Evolutionary conservation across 495 filamentous ascomycete species (phyloP).

Genomic region (Apodospora peruviana): DNA sequence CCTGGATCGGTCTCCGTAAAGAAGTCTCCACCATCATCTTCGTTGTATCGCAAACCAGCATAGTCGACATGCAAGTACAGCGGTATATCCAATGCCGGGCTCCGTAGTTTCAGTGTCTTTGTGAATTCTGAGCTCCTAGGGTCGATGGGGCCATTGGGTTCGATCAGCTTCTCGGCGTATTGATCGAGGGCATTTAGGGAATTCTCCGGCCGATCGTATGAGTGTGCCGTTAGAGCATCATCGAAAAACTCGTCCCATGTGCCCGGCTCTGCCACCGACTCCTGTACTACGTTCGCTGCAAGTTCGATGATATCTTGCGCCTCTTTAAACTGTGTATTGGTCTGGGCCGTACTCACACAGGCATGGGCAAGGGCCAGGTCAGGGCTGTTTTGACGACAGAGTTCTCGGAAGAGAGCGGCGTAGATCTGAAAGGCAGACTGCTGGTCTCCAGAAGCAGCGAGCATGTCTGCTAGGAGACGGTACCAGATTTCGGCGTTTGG

Average conservation of each 20-base stretch:
- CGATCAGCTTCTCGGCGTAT: slow-evolving; percentile 1
- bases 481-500: neutral
- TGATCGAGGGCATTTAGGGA: neutral
- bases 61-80: slow-evolving; percentile 8
- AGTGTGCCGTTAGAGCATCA: slow-evolving; percentile 2
- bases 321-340: neutral
- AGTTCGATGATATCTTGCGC: slow-evolving; percentile 3
- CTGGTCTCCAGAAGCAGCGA: slow-evolving; percentile 10
- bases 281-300: neutral
- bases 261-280: no score
- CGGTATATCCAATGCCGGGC: slow-evolving; percentile 7
- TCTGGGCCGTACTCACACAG: slow-evolving; percentile 6
- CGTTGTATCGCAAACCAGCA: slow-evolving; percentile 11
- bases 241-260: neutral
- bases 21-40: neutral
- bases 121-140: neutral
- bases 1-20: neutral
- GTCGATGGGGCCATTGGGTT: neutral
- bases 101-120: neutral
- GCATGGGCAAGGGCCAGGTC: neutral
- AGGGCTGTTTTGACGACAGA: neutral
- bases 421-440: slow-evolving; percentile 5
- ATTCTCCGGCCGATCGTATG: slow-evolving; percentile 2
- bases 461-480: slow-evolving; percentile 4
- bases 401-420: neutral